Evolutionary conservation across 2,329 filamentous ascomycete species (phyloP), one percentile per base, ranked within the genome.

Genomic region (Colletotrichum tropicale): DNA sequence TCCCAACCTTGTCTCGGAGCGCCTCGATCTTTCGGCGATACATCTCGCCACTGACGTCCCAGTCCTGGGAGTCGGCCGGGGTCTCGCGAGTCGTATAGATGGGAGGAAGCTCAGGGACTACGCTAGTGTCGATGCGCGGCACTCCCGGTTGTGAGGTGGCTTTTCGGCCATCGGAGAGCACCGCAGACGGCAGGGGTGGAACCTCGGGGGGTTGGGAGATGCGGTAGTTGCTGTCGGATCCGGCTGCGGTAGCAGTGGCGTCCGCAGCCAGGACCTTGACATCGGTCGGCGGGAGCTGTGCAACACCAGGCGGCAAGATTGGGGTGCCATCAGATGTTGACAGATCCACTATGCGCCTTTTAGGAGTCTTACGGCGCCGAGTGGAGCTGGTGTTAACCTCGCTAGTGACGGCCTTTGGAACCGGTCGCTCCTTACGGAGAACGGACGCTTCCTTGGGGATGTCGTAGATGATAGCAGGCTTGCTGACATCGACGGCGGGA

Each of bases 21-120:
- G 94, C 93, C 84, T 98, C 96, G 70, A 98, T 94, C 84, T 97
- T 97, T 83, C 94, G 94, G 73, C 94, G 92, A 84, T 98, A 98
- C 9, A 95, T 87, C 80, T 97, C 95, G 70, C 94, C 94, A 74
- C 91, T 91, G 58, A 91, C 86, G 75, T 92, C 92, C 90, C 93
- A 95, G 74, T 94, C 89, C 61, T 88, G 86, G 6, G 86, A 78
- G 58, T 82, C 78, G 28, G 82, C 77, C 7, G 82, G 79, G 24
- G 80, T 78, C 16, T 84, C 83, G 6, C 81, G 79, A 18, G 82
- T 81, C 5, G 81, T 71, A 52, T 85, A 83, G 34, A 81, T 78
- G 36, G 82, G 78, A 16, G 84, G 79, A 24, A 84, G 77, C 62
- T 84, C 82, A 5, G 84, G 81, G 16, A 84, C 77, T 36, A 84